Conservation (phyloP, 192 early-diverging fungal species). For the Chytriomyces sp. region DNA sequence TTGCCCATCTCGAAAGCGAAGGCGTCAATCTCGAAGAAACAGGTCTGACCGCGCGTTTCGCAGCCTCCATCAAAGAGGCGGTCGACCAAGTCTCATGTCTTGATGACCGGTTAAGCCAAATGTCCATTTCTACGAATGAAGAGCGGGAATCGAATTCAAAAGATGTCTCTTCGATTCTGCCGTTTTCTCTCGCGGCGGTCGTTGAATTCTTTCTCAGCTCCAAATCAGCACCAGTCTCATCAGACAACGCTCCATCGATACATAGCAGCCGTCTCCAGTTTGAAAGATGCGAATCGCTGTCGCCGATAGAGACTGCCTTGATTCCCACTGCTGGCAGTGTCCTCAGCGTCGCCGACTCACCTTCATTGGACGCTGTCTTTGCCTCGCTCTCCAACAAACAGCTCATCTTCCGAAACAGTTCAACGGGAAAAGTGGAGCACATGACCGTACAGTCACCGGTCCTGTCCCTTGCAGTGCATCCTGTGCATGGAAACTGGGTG, state of each 20-base stretch:
- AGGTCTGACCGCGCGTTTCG: not conserved
- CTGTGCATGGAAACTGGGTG: constrained; percentile 32
- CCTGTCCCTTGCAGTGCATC: constrained; percentile 70
- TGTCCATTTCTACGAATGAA: not conserved
- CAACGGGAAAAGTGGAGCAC: constrained; percentile 38
- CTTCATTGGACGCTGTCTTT: constrained; percentile 33
- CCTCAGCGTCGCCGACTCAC: constrained; percentile 41
- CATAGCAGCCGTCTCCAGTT: not conserved
- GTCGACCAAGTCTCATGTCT: too few species aligned
- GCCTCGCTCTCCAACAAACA: constrained; percentile 27
- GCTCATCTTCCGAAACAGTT: constrained; percentile 65
- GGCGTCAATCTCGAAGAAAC: not conserved
- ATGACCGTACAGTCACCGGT: constrained; percentile 55
- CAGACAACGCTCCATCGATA: not conserved
- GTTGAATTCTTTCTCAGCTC: constrained; percentile 19
- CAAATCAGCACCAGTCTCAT: not conserved
- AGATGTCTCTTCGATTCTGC: not conserved
- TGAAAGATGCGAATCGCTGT: not conserved
- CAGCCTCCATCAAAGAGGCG: not conserved
- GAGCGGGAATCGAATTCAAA: not conserved
- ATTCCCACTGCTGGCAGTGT: not conserved
- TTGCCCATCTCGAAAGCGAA: not conserved
- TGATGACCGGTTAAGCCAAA: too few species aligned
- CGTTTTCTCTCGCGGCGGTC: not conserved
- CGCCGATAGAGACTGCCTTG: not conserved